phyloP scores from a whole-genome alignment of 768 basidiomycete species.

The Hypholoma sublateritium region DNA sequence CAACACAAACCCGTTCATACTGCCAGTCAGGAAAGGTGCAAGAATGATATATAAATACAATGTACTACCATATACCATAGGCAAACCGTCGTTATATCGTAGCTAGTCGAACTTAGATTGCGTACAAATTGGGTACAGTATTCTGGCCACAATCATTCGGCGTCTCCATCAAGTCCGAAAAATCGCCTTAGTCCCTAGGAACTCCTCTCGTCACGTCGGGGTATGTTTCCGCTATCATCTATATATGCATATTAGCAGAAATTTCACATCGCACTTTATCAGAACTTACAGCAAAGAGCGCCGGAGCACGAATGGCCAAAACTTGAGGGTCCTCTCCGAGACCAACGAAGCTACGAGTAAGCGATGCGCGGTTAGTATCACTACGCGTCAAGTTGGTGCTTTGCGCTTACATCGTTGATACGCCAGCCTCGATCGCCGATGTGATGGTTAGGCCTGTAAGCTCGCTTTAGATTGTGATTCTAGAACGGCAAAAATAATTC shows the following conservation, averaged over 20 bases:
- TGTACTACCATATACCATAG: background rate
- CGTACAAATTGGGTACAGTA: no score
- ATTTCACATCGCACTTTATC: background rate
- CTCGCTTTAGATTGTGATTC: slow-evolving; percentile 2
- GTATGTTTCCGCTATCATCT: slow-evolving; percentile 70
- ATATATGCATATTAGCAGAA: slow-evolving; percentile 21
- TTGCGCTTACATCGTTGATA: slow-evolving; percentile 72
- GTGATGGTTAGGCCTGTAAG: slow-evolving; percentile 61
- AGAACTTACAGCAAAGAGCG: slow-evolving; percentile 56
- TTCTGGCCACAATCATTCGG: no score
- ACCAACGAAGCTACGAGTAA: slow-evolving; percentile 65
- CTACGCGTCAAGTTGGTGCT: background rate
- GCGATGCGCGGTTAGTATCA: background rate
- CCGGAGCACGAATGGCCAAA: slow-evolving; percentile 69
- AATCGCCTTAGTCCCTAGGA: slow-evolving; percentile 23
- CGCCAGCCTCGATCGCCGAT: slow-evolving; percentile 80
- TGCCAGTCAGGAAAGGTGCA: background rate
- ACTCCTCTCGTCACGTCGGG: slow-evolving; percentile 71
- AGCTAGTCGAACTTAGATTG: background rate
- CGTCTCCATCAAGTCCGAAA: background rate
- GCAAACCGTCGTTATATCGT: background rate
- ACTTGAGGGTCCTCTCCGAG: slow-evolving; percentile 84
- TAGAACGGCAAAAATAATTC: slow-evolving; percentile 18
- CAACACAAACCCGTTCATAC: no score
- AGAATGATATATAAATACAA: background rate